Evolutionary conservation across 495 filamentous ascomycete species (phyloP).

Genomic region (Lophiostoma macrostomum): DNA sequence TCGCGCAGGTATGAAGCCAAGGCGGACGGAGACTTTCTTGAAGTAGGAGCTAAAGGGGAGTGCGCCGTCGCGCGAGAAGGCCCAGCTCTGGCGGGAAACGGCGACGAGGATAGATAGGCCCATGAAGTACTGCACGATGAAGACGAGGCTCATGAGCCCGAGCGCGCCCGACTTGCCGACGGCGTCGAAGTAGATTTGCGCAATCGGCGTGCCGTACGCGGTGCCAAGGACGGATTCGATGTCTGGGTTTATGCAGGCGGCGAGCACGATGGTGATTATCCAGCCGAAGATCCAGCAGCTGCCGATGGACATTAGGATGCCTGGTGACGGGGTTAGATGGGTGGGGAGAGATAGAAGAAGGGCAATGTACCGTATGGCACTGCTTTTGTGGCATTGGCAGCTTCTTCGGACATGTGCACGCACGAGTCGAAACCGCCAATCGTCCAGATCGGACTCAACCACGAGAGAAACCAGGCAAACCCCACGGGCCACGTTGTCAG

Average conservation of each 20-base stretch:
- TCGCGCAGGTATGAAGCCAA: conserved; percentile 61
- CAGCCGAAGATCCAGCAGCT: conserved; percentile 53
- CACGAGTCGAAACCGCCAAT: conserved; percentile 52
- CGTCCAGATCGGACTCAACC: conserved; percentile 67
- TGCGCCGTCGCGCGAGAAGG: conserved; percentile 59
- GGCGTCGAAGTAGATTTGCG: conserved; percentile 56
- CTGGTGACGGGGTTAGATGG: no score
- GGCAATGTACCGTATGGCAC: conserved; percentile 63
- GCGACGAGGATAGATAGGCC: conserved; percentile 55
- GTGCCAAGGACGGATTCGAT: conserved; percentile 43
- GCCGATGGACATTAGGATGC: conserved; percentile 42
- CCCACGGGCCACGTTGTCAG: conserved; percentile 52
- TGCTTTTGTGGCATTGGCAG: conserved; percentile 58
- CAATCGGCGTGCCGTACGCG: conserved; percentile 54
- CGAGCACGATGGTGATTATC: conserved; percentile 52
- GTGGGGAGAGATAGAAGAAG: no score
- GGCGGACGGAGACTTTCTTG: conserved; percentile 53
- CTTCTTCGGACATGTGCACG: conserved; percentile 63
- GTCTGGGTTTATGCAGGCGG: conserved; percentile 49
- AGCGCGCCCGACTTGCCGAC: conserved; percentile 53
- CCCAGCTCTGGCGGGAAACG: conserved; percentile 57
- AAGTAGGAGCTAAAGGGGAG: conserved; percentile 62
- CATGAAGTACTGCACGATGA: conserved; percentile 56
- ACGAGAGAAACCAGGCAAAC: conserved; percentile 60
- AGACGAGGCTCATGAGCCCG: conserved; percentile 56